Percentiles rank a stretch among this genome's conserved stretches.
These are phyloP conservation scores for Petunia secreta DNA, from an alignment of 257 asterid species.

Conservation along the genomic window DNA sequence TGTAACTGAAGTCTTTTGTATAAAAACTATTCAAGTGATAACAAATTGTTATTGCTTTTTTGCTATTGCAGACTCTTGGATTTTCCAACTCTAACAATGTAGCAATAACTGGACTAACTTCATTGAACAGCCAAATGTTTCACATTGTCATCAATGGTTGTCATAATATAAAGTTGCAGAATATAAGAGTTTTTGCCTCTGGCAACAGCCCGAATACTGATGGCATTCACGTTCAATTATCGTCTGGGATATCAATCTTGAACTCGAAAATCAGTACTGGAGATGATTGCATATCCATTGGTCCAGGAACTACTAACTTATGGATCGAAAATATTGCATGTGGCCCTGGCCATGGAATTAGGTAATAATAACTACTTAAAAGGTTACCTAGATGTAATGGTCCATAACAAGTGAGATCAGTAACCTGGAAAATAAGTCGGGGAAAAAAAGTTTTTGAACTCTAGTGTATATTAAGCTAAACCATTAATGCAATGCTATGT, in stretches of 20 bases:
- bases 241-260: constrained; percentile 6
- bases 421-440: too few relatives aligned
- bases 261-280: constrained; percentile 21
- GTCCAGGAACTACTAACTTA: constrained; percentile 19
- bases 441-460: too few relatives aligned
- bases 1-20: too few relatives aligned
- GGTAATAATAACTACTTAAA: neutral
- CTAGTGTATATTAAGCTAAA: too few relatives aligned
- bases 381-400: too few relatives aligned
- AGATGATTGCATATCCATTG: constrained; percentile 11
- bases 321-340: constrained; percentile 14
- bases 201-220: constrained; percentile 13
- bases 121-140: constrained; percentile 25
- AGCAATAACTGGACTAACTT: neutral
- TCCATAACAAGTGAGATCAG: neutral
- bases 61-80: constrained; percentile 17
- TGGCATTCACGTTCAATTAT: constrained; percentile 21
- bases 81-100: constrained; percentile 23
- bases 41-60: neutral
- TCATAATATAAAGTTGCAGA: neutral
- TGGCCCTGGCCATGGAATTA: constrained; percentile 27
- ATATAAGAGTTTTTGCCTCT: neutral
- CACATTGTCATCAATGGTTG: constrained; percentile 21
- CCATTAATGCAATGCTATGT: neutral
- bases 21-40: neutral